Base-by-base conservation (phyloP, 352 stramenopile species). In the Peronosclerospora sorghi region DNA sequence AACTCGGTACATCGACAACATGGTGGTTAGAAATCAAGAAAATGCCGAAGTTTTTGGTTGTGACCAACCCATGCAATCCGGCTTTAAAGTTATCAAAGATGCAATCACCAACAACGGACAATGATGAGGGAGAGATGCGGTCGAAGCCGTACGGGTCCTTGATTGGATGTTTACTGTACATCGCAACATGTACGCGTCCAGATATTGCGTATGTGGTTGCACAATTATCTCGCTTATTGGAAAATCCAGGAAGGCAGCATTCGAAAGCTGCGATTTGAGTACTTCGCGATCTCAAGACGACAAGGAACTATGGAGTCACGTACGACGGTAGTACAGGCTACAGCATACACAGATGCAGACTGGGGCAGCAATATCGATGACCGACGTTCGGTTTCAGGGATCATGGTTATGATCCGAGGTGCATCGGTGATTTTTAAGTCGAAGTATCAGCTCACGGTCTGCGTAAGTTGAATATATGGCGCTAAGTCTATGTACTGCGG, bases 11-110 rank as follows among this genome's bases (percentile, higher is more conserved):
- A 40, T 48, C 14, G 21, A 41, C 21, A 34, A 41, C 32, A 24
- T 48, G 12, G 36, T 45, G 4, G 17, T 17, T 2, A 13, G 21
- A 45, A 19, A 39, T 8, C 28, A 47, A 15, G 4, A 34, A 34
- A 5, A 53, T 14, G 37, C 29, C 13, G 46, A 41, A n/a, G n/a
- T n/a, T n/a, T n/a, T n/a, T n/a, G 19, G 20, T n/a, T 1, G 45
- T 53, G 6, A 32, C 14, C 5, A 46, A 46, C 30, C 37, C 37
- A 20, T 53, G 36, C 0, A 23, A 41, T 9, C 29, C 10, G 9
- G 18, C 7, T 8, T 17, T 47, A 36, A 54, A 41, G 21, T 14
- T 45, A 26, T 28, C n/a, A 41, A 27, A 6, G n/a, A 32, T 17
- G 6, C 21, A 48, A 21, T 54, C 29, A 20, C 39, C 19, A 4